phyloP scores from a whole-genome alignment of 257 asterid genomes.

The Paulownia fortunei region DNA sequence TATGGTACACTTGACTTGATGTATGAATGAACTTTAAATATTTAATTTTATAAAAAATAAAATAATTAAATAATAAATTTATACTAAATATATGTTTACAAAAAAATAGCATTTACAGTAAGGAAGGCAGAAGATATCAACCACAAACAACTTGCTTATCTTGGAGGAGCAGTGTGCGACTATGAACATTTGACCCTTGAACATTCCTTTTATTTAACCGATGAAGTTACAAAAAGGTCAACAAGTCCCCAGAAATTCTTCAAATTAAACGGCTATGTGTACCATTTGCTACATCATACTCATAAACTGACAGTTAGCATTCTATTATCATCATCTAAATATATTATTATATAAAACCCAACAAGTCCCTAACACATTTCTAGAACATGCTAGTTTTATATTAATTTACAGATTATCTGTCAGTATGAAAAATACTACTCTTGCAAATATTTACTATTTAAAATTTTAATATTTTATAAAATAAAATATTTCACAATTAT shows the following conservation, averaged over 20 bases:
- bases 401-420: background rate
- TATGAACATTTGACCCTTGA: conserved; percentile 33
- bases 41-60: too few relatives aligned
- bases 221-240: conserved; percentile 9
- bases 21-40: too few relatives aligned
- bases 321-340: conserved; percentile 18
- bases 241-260: conserved; percentile 32
- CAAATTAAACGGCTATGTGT: conserved; percentile 36
- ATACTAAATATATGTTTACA: too few relatives aligned
- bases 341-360: background rate
- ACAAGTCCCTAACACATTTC: background rate
- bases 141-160: conserved; percentile 16
- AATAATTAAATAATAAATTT: too few relatives aligned
- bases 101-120: too few relatives aligned
- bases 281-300: background rate
- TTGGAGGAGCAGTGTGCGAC: conserved; percentile 13
- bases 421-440: too few relatives aligned
- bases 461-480: too few relatives aligned
- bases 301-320: background rate
- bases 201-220: conserved; percentile 19
- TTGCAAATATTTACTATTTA: too few relatives aligned
- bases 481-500: too few relatives aligned
- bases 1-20: too few relatives aligned
- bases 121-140: background rate
- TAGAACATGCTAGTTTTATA: background rate